Conservation (phyloP, 192 early-diverging fungal genomes). For the Jimgerdemannia flammicorona region DNA sequence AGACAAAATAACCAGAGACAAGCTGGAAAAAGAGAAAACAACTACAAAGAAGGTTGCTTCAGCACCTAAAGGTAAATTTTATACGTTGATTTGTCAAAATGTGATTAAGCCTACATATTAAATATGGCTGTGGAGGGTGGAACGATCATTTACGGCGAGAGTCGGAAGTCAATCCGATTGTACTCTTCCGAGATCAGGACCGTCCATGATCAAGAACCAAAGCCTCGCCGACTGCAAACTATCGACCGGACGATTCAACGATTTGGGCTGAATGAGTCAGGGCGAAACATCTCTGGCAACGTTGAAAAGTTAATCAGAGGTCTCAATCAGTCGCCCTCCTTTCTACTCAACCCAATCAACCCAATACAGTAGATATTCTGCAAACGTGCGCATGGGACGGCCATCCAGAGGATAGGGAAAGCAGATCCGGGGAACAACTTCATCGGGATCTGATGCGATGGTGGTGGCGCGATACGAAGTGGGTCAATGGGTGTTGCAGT, state of each 20-base stretch:
- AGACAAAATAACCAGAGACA: constrained; percentile 17
- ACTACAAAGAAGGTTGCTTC: not conserved
- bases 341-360: not conserved
- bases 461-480: not conserved
- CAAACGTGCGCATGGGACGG: not conserved
- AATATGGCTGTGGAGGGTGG: not conserved
- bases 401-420: not conserved
- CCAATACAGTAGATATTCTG: not conserved
- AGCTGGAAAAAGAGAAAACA: constrained; percentile 28
- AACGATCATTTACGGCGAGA: not conserved
- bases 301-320: not conserved
- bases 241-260: too few relatives aligned
- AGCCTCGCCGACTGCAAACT: not conserved
- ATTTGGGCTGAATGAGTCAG: not conserved
- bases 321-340: not conserved
- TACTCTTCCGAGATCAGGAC: not conserved
- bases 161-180: not conserved
- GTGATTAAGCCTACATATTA: not conserved
- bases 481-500: not conserved
- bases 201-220: not conserved
- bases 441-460: not conserved
- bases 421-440: not conserved
- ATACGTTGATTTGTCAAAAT: not conserved
- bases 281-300: not conserved
- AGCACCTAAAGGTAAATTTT: constrained; percentile 4